Conservation (phyloP, 1,284 basidiomycete genomes). For the Irpex rosettiformis region DNA sequence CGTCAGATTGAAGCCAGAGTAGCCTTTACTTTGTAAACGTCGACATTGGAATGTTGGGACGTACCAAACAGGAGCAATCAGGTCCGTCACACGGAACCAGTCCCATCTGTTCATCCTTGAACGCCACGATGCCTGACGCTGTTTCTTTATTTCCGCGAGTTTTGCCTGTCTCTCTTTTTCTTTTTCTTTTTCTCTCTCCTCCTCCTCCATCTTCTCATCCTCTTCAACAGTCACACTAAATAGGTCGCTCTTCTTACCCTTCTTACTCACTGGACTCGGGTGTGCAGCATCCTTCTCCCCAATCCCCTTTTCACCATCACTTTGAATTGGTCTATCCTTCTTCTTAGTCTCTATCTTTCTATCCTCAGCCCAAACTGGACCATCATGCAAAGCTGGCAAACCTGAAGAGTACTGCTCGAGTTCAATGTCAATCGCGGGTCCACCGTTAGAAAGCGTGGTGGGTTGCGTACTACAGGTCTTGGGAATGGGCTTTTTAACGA, state of each 20-base stretch:
- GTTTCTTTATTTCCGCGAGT: not conserved
- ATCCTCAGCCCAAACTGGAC: too few species aligned
- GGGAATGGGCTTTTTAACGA: not conserved
- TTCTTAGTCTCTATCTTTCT: too few species aligned
- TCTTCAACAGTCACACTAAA: not conserved
- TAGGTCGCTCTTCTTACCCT: too few species aligned
- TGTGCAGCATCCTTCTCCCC: not conserved
- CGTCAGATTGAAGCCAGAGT: too few species aligned
- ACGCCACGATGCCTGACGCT: not conserved
- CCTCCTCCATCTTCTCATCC: not conserved
- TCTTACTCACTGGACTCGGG: too few species aligned
- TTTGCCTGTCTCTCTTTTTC: not conserved
- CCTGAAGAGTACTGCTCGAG: constrained; percentile 17
- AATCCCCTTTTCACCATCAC: not conserved
- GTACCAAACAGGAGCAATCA: constrained; percentile 53
- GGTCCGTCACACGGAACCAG: constrained; percentile 39
- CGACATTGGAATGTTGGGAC: constrained; percentile 16
- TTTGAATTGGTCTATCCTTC: too few species aligned
- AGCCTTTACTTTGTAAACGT: not conserved
- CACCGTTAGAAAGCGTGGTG: constrained; percentile 17
- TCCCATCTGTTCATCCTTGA: constrained; percentile 22
- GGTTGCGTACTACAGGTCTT: not conserved
- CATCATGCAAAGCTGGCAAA: not conserved
- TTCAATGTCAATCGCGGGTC: constrained; percentile 25
- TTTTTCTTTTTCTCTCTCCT: not conserved